phyloP scores from a whole-genome alignment of 2,329 filamentous ascomycete species.

The Annulohypoxylon truncatum region DNA sequence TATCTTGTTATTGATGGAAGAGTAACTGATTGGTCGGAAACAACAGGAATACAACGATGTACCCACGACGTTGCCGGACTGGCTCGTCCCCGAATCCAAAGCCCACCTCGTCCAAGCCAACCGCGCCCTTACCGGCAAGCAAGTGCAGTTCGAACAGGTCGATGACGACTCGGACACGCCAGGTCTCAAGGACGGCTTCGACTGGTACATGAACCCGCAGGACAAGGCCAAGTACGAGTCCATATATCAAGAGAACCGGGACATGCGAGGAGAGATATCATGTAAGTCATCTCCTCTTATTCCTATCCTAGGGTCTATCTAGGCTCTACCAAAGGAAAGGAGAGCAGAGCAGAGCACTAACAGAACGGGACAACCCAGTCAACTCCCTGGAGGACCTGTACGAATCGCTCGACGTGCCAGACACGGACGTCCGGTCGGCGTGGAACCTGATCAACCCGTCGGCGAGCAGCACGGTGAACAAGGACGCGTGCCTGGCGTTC shows the following conservation, averaged over 20 bases:
- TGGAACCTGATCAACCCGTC: constrained; percentile 99
- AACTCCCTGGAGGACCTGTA: constrained; percentile 85
- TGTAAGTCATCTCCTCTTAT: constrained; percentile 64
- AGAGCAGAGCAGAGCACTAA: not conserved
- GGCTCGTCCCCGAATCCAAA: constrained; percentile 96
- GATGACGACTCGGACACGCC: constrained; percentile 84
- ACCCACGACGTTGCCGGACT: constrained; percentile 87
- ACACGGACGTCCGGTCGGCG: constrained; percentile 86
- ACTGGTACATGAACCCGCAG: constrained; percentile 97
- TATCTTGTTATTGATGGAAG: not conserved
- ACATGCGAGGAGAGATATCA: constrained; percentile 84
- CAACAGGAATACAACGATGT: constrained; percentile 87
- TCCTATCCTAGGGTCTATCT: not conserved
- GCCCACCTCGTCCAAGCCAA: constrained; percentile 88
- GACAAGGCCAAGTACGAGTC: constrained; percentile 97
- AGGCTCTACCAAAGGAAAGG: not conserved
- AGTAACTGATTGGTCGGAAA: constrained; percentile 22
- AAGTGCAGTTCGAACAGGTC: constrained; percentile 85
- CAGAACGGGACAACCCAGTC: constrained; percentile 61
- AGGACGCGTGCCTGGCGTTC: constrained; percentile 94
- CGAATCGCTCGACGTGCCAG: constrained; percentile 78
- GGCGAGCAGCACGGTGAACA: constrained; percentile 83
- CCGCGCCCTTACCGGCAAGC: constrained; percentile 81
- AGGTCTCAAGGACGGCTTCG: constrained; percentile 94
- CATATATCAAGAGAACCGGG: constrained; percentile 93